Evolutionary conservation across 1,139 yeast species (phyloP).

Genomic region (Blastobotrys malaysiensis): DNA sequence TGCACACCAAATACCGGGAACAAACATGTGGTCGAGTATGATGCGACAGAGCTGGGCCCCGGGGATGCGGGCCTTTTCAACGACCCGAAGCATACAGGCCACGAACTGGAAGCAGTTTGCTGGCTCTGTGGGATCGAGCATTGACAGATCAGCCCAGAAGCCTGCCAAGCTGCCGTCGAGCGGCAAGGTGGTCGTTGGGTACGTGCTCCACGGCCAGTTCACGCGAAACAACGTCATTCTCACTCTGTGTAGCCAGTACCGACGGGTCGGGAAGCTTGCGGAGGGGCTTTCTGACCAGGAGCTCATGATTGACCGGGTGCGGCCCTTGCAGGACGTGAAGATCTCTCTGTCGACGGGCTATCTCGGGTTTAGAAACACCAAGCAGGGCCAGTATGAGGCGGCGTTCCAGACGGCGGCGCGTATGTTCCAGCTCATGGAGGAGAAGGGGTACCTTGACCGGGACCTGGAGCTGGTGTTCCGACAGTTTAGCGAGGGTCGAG

Average conservation of each 20-base stretch:
- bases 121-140: not conserved
- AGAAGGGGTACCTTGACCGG: slow-evolving; percentile 41
- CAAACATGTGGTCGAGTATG: not conserved
- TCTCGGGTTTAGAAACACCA: slow-evolving; percentile 42
- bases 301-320: slow-evolving; percentile 68
- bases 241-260: slow-evolving; percentile 59
- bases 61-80: not conserved
- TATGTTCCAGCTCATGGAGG: slow-evolving; percentile 64
- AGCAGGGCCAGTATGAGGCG: slow-evolving; percentile 87
- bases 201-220: slow-evolving; percentile 72
- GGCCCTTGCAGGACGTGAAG: slow-evolving; percentile 72
- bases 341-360: slow-evolving; percentile 46
- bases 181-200: slow-evolving; percentile 41
- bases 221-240: slow-evolving; percentile 78
- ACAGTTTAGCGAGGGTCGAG: slow-evolving; percentile 85
- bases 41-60: not conserved
- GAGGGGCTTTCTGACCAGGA: slow-evolving; percentile 53
- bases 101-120: not conserved
- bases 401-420: slow-evolving; percentile 80
- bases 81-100: not conserved
- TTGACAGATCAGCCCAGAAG: not conserved
- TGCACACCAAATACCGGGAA: not conserved
- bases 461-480: slow-evolving; percentile 61
- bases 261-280: slow-evolving; percentile 44
- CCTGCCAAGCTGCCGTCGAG: slow-evolving; percentile 11